phyloP scores from a whole-genome alignment of 192 early-diverging fungal genomes.

The Mortierella alpina region DNA sequence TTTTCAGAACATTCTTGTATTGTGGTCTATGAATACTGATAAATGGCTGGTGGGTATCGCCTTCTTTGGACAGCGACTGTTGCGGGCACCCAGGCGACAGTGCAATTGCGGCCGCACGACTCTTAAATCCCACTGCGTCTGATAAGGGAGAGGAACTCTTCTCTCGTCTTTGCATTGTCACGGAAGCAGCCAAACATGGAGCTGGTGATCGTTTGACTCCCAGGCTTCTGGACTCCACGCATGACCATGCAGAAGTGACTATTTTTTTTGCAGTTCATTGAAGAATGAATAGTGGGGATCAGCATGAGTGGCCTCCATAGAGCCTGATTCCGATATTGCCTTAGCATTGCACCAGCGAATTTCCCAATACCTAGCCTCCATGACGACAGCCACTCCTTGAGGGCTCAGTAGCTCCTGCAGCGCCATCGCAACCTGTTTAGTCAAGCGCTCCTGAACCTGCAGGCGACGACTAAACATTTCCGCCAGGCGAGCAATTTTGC shows the following conservation, averaged over 20 bases:
- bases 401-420: conserved; percentile 93
- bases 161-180: conserved; percentile 90
- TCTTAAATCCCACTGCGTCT: conserved; percentile 46
- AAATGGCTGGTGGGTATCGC: too few relatives aligned
- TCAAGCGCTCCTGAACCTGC: conserved; percentile 98
- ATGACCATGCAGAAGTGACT: conserved; percentile 98
- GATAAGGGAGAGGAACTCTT: conserved; percentile 94
- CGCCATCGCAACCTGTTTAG: conserved; percentile 95
- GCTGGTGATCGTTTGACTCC: conserved; percentile 95
- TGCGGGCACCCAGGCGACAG: too few relatives aligned
- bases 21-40: too few relatives aligned
- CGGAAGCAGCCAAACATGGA: conserved; percentile 97
- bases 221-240: conserved; percentile 98
- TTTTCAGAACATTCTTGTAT: too few relatives aligned
- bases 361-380: conserved; percentile 85
- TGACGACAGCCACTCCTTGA: conserved; percentile 96
- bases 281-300: too few relatives aligned
- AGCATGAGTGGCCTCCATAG: too few relatives aligned
- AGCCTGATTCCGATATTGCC: too few relatives aligned
- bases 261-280: neutral
- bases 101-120: neutral
- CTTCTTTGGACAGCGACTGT: too few relatives aligned
- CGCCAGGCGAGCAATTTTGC: conserved; percentile 98
- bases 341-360: too few relatives aligned
- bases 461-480: conserved; percentile 98